A percentile compares a stretch with the other conserved stretches of the same genome.
phyloP scores from a whole-genome alignment of 2,329 filamentous ascomycete species.

The Fusarium albosuccineum region DNA sequence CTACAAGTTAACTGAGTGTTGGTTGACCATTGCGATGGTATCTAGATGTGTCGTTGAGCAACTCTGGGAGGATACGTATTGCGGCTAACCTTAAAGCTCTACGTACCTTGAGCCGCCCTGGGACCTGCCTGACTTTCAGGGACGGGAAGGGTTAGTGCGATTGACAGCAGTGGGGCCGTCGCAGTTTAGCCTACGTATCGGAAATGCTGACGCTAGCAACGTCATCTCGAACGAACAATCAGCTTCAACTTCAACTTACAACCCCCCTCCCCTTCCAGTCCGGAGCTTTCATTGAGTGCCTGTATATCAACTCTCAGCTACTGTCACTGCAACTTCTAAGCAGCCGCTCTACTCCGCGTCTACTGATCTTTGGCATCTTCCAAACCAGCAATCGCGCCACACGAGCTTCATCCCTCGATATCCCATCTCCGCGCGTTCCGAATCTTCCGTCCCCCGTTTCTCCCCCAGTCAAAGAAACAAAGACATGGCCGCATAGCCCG shows the following conservation, averaged over 20 bases:
- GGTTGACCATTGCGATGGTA: too few species aligned
- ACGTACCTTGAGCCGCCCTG: too few species aligned
- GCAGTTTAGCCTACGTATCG: not conserved
- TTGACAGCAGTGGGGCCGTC: constrained; percentile 22
- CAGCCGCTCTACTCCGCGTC: not conserved
- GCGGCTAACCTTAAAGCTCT: too few species aligned
- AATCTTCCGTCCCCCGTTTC: constrained; percentile 19
- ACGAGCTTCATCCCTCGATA: constrained; percentile 21
- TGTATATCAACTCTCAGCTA: not conserved
- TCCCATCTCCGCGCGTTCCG: constrained; percentile 35
- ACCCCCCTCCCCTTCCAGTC: not conserved
- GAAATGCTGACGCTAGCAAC: constrained; percentile 37
- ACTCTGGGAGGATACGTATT: too few species aligned
- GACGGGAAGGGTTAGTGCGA: constrained; percentile 10
- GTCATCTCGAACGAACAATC: constrained; percentile 31
- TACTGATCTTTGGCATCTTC: not conserved
- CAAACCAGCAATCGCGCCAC: constrained; percentile 11
- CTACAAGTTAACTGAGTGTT: constrained; percentile 20
- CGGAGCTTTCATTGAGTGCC: constrained; percentile 3
- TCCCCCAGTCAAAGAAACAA: not conserved
- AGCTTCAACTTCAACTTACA: constrained; percentile 19
- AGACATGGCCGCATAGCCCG: constrained; percentile 36
- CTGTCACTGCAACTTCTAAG: not conserved
- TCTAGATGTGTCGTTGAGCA: not conserved
- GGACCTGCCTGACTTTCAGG: too few species aligned